A percentile compares a stretch with the other conserved stretches of the same genome.
These are phyloP conservation scores for Agapanthus africanus DNA, from an alignment of 106 monocot species.

Conservation along the genomic window DNA sequence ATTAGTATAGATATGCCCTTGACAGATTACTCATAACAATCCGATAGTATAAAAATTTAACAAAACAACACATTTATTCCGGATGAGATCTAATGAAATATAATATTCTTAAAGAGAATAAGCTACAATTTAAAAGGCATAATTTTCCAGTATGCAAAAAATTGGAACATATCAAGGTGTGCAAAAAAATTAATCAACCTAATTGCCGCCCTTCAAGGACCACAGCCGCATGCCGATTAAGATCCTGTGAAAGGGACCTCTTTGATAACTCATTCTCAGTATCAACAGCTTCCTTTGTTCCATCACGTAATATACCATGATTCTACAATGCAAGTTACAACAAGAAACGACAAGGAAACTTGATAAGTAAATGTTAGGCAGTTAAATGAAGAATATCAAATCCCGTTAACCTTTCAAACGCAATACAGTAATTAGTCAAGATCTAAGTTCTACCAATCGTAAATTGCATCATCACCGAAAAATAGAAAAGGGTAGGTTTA, in stretches of 20 bases:
- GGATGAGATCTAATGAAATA: not conserved
- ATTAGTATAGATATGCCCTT: not conserved
- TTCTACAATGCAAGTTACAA: constrained; percentile 24
- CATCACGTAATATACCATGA: constrained; percentile 90
- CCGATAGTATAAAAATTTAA: not conserved
- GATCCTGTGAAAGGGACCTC: constrained; percentile 78
- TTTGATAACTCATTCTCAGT: constrained; percentile 51
- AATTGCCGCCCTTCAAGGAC: constrained; percentile 85
- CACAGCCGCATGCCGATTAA: constrained; percentile 95
- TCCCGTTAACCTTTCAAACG: not conserved
- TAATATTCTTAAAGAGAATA: not conserved
- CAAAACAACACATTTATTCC: not conserved
- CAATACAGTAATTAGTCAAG: not conserved
- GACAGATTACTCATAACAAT: not conserved
- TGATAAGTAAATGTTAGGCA: constrained; percentile 1
- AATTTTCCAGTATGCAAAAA: not conserved
- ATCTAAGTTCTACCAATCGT: not conserved
- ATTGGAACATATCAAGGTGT: not conserved
- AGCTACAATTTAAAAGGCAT: too few relatives aligned
- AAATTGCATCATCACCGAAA: not conserved
- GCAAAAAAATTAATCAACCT: constrained; percentile 36
- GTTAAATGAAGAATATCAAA: not conserved
- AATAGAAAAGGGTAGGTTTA: not conserved
- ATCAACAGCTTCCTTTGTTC: constrained; percentile 65
- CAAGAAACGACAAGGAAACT: too few relatives aligned